Evolutionary conservation across 1,284 basidiomycete species (phyloP).

Genomic region (Malassezia furfur): DNA sequence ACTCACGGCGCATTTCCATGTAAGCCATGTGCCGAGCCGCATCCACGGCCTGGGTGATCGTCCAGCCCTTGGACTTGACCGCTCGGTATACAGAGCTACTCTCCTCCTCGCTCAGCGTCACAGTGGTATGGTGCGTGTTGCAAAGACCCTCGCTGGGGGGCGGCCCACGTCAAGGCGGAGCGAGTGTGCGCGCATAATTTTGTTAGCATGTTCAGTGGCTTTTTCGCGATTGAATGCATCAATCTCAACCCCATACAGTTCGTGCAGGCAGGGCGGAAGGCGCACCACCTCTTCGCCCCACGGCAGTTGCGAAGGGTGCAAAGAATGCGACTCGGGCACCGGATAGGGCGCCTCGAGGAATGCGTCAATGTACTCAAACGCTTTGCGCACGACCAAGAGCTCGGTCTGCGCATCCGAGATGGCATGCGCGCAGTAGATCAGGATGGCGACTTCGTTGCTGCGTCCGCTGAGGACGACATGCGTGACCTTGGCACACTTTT

Average conservation of each 20-base stretch:
- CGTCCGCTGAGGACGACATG: conserved; percentile 3
- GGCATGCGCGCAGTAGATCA: conserved; percentile 13
- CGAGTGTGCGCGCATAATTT: background rate
- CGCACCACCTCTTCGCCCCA: conserved; percentile 11
- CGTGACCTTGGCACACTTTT: background rate
- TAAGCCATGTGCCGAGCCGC: conserved; percentile 18
- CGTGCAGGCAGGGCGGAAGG: conserved; percentile 4
- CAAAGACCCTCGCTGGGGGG: background rate
- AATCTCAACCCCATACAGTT: conserved; percentile 11
- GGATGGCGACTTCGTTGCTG: conserved; percentile 3
- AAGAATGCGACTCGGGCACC: background rate
- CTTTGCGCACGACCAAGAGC: background rate
- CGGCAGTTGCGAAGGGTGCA: conserved; percentile 4
- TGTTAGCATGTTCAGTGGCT: background rate
- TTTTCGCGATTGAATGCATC: conserved; percentile 5
- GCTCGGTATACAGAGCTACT: conserved; percentile 4
- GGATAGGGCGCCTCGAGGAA: background rate
- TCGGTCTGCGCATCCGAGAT: conserved; percentile 13
- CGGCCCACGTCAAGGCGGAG: conserved; percentile 10
- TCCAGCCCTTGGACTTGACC: conserved; percentile 4
- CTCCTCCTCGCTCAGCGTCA: conserved; percentile 4
- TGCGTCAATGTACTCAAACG: conserved; percentile 1
- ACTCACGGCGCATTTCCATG: conserved; percentile 13
- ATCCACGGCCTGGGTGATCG: conserved; percentile 16
- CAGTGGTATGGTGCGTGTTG: conserved; percentile 1